Evolutionary conservation across 306 rosid genomes (phyloP), one percentile per base, ranked within the genome.

Genomic region (Malus sieversii): DNA sequence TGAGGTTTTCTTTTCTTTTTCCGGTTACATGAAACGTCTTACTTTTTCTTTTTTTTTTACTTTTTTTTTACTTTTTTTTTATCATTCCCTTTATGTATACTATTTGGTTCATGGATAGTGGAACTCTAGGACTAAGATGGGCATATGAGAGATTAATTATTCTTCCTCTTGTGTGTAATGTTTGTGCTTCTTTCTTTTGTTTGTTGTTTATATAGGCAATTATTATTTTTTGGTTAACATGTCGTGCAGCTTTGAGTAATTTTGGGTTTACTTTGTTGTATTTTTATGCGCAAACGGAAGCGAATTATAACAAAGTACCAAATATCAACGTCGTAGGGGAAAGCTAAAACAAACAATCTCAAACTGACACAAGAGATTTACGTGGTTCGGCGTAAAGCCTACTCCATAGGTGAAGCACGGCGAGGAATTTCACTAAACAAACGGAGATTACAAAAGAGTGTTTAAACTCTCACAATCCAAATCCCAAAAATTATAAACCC

Each of bases 51-150:
- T 51, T 14, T 15, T 51, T 4, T 14, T 13, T 13, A 3, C 25
- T 25, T 25, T 25, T 25, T 25, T 23, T 23, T 25, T 70, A 53
- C 30, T n/a, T 8, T 57, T n/a, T 57, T 67, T 29, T 67, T n/a
- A 3, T 42, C 53, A 32, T 61, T 63, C 42, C 20, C 48, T 59
- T 73, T 4, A 74, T 25, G 76, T 75, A 83, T 82, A 66, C 76
- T 72, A 78, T 66, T 72, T 75, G 80, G 77, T 73, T 53, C 72
- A 35, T 44, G 77, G 78, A 84, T 61, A 10, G 79, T 78, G 19
- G 25, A 79, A 66, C 62, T 76, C 33, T 20, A 70, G 78, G 80
- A 58, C 67, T 73, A 30, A 73, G 15, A 14, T 51, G 20, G 55
- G 55, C 55, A 14, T 58, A 48, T 19, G 60, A 25, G 76, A n/a